phyloP scores from a whole-genome alignment of 2,329 filamentous ascomycete genomes.

The Triangularia setosa region DNA sequence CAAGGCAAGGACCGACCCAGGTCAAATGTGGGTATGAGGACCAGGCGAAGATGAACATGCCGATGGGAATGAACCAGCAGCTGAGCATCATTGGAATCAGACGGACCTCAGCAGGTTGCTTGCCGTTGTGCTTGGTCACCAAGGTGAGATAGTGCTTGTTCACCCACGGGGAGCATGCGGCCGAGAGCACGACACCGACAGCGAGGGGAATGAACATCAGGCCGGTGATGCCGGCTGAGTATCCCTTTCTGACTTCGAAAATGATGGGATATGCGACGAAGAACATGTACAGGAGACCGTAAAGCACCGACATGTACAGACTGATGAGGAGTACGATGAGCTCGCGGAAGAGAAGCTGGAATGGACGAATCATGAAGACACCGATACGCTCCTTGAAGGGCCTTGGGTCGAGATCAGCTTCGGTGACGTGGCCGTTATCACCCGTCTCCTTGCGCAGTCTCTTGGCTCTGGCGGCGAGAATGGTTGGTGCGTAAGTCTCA shows the following conservation, averaged over 20 bases:
- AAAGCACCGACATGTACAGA: slow-evolving; percentile 80
- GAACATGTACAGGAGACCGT: slow-evolving; percentile 73
- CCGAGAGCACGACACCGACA: slow-evolving; percentile 67
- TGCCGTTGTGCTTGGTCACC: slow-evolving; percentile 59
- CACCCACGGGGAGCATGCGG: slow-evolving; percentile 64
- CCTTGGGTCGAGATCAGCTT: slow-evolving; percentile 72
- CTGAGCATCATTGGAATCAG: slow-evolving; percentile 79
- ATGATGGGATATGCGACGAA: slow-evolving; percentile 68
- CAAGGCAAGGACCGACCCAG: slow-evolving; percentile 70
- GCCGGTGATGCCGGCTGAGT: slow-evolving; percentile 67
- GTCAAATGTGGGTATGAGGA: slow-evolving; percentile 59
- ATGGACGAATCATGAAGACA: slow-evolving; percentile 75
- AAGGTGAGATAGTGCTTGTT: slow-evolving; percentile 76
- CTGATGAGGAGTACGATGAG: slow-evolving; percentile 81
- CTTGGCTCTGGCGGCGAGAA: slow-evolving; percentile 66
- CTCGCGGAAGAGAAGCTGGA: slow-evolving; percentile 80
- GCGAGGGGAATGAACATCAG: slow-evolving; percentile 85
- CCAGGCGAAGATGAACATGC: slow-evolving; percentile 58
- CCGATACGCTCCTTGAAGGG: slow-evolving; percentile 64
- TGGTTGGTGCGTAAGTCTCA: slow-evolving; percentile 80
- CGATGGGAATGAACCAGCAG: slow-evolving; percentile 66
- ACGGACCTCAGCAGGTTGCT: slow-evolving; percentile 71
- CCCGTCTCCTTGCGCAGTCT: slow-evolving; percentile 68
- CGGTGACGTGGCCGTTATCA: slow-evolving; percentile 66
- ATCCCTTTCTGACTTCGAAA: slow-evolving; percentile 77